Percentiles rank a stretch among this genome's conserved stretches.
Conservation (phyloP, 495 filamentous ascomycete species). For the Aspergillus mulundensis region DNA sequence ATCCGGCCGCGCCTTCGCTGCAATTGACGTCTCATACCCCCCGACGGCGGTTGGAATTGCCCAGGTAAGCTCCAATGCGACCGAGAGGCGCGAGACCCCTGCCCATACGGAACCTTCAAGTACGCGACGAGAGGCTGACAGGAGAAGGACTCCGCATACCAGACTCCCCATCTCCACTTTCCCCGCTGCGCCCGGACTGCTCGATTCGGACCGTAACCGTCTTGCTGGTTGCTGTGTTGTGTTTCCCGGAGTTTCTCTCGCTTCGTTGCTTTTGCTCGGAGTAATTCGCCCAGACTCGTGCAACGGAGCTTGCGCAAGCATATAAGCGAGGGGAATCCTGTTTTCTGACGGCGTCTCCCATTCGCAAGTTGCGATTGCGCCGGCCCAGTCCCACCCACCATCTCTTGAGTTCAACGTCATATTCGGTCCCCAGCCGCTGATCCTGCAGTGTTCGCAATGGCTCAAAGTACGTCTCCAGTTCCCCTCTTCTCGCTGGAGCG, state of each 20-base stretch:
- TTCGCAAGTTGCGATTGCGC: background rate
- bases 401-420: constrained; percentile 12
- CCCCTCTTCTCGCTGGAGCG: background rate
- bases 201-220: background rate
- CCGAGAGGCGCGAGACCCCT: background rate
- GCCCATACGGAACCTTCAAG: no score
- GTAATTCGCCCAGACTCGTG: constrained; percentile 11
- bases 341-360: background rate
- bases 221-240: background rate
- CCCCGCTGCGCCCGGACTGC: constrained; percentile 18
- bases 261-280: constrained; percentile 6
- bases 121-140: background rate
- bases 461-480: constrained; percentile 26
- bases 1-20: no score
- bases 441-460: constrained; percentile 19
- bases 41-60: no score
- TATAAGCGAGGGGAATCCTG: constrained; percentile 8
- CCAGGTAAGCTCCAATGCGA: background rate
- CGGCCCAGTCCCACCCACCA: constrained; percentile 5
- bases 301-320: background rate
- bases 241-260: constrained; percentile 5
- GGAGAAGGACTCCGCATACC: background rate
- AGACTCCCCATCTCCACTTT: constrained; percentile 23
- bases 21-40: no score
- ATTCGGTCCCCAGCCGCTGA: constrained; percentile 8